These are phyloP conservation scores for Gomphus sp. DNA, from an alignment of 1,284 basidiomycete species.

Conservation along the genomic window DNA sequence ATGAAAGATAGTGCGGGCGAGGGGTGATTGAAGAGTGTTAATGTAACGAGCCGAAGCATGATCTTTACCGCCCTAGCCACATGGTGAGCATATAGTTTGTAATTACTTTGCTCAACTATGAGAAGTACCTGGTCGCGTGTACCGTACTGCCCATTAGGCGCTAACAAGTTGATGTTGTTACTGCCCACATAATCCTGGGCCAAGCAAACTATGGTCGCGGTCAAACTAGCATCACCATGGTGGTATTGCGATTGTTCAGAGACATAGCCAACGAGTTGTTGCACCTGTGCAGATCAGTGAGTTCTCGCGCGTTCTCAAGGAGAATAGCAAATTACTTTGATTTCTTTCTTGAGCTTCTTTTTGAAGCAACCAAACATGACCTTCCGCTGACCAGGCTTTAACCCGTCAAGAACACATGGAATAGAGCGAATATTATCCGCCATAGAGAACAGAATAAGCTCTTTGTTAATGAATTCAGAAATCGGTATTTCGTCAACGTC, in stretches of 20 bases:
- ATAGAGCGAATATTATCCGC: constrained; percentile 97
- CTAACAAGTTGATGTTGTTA: constrained; percentile 91
- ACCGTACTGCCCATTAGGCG: constrained; percentile 95
- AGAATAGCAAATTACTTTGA: constrained; percentile 55
- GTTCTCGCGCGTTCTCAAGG: not conserved
- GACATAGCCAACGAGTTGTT: constrained; percentile 92
- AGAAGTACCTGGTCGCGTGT: constrained; percentile 48
- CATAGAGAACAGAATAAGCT: constrained; percentile 98
- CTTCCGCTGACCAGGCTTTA: constrained; percentile 99
- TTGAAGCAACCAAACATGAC: constrained; percentile 96
- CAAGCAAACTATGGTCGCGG: constrained; percentile 85
- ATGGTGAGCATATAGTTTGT: constrained; percentile 1
- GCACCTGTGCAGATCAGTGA: constrained; percentile 47
- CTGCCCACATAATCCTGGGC: constrained; percentile 94
- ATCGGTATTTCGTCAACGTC: constrained; percentile 80
- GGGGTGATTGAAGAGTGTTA: constrained; percentile 74
- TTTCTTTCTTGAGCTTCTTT: constrained; percentile 84
- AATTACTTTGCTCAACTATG: not conserved
- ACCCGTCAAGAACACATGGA: constrained; percentile 86
- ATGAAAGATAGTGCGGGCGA: constrained; percentile 79
- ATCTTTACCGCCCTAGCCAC: constrained; percentile 81
- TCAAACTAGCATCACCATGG: constrained; percentile 88
- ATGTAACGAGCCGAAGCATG: constrained; percentile 97
- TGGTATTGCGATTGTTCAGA: constrained; percentile 94
- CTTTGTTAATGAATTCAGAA: constrained; percentile 96